A percentile compares a stretch with the other conserved stretches of the same genome.
These are phyloP conservation scores for Agrostemma githago DNA, from an alignment of 148 eudicot species.

Conservation along the genomic window DNA sequence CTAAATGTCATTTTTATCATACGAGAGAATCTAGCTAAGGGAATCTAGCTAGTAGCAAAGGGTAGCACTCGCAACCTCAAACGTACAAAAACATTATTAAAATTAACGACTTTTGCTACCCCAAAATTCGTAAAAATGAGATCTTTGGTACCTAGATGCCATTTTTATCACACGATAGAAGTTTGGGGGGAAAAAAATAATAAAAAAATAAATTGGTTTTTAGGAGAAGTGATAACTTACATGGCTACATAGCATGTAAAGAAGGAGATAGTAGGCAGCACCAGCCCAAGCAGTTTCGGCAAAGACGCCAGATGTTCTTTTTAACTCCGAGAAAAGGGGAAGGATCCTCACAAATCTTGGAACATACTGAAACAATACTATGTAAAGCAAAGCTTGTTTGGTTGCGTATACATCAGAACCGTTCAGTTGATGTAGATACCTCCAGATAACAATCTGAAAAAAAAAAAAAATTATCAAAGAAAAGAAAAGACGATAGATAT, in stretches of 20 bases:
- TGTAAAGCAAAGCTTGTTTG: conserved; percentile 61
- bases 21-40: too few species aligned
- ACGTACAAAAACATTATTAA: too few species aligned
- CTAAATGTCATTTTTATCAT: too few species aligned
- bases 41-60: too few species aligned
- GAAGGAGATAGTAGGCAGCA: conserved; percentile 70
- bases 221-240: conserved; percentile 34
- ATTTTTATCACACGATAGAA: not conserved
- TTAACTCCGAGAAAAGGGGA: conserved; percentile 73
- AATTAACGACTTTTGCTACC: too few species aligned
- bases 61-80: too few species aligned
- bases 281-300: conserved; percentile 98
- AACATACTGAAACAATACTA: conserved; percentile 66
- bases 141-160: not conserved
- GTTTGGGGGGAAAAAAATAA: not conserved
- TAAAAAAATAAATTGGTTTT: not conserved
- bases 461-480: not conserved
- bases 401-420: conserved; percentile 78
- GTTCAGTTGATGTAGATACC: conserved; percentile 55
- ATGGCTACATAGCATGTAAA: conserved; percentile 92
- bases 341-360: conserved; percentile 59
- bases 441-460: conserved; percentile 80
- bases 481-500: not conserved
- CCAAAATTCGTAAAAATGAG: too few species aligned
- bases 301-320: conserved; percentile 84